These are phyloP conservation scores for Gracilaria domingensis DNA, from an alignment of 23 red algal genomes.

Conservation along the genomic window DNA sequence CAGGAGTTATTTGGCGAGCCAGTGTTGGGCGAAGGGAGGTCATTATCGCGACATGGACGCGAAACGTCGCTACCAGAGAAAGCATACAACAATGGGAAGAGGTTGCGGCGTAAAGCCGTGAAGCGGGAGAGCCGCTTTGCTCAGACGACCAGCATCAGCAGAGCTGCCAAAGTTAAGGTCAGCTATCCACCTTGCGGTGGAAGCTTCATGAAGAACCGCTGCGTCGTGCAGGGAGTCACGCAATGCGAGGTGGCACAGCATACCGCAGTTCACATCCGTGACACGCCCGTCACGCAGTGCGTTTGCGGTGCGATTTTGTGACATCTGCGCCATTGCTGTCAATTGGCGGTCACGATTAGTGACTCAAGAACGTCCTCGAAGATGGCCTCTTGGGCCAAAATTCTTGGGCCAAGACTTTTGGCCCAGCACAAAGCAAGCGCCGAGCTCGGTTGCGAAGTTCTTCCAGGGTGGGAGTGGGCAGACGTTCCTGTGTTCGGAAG, in stretches of 20 bases:
- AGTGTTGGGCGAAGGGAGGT: neutral
- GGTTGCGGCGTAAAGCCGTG: neutral
- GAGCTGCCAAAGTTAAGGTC: neutral
- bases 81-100: neutral
- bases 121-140: neutral
- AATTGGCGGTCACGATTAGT: too few relatives aligned
- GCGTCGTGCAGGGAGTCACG: neutral
- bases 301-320: neutral
- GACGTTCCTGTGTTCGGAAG: neutral
- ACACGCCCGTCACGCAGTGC: neutral
- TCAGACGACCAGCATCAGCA: neutral
- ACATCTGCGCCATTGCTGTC: neutral
- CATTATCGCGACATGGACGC: neutral
- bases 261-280: neutral
- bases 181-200: neutral
- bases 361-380: too few relatives aligned
- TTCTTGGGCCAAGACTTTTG: too few relatives aligned
- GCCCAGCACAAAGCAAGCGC: too few relatives aligned
- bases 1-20: neutral
- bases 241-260: neutral
- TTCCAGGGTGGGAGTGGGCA: neutral
- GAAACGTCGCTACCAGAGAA: neutral
- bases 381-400: too few relatives aligned
- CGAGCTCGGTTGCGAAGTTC: too few relatives aligned
- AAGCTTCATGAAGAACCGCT: conserved; percentile 16